These are phyloP conservation scores for Chlamydomonas schloesseri DNA, from an alignment of 139 green algal species.

Conservation along the genomic window DNA sequence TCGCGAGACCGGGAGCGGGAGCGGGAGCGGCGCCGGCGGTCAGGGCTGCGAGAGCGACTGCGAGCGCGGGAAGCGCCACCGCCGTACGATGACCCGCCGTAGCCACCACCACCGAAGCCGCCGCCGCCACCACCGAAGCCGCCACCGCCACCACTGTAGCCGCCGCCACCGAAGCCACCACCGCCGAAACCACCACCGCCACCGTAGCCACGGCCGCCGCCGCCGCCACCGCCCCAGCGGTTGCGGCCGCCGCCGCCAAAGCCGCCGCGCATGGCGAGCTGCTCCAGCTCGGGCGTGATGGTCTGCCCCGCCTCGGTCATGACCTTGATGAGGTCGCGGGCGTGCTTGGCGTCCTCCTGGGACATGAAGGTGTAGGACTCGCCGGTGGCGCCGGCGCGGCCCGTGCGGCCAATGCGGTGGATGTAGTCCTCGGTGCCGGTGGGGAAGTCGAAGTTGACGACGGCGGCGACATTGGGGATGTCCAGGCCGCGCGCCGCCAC, in stretches of 20 bases:
- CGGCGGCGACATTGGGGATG: slow-evolving; percentile 84
- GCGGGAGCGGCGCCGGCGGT: slow-evolving; percentile 20
- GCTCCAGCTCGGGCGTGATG: slow-evolving; percentile 69
- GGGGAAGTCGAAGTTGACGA: slow-evolving; percentile 93
- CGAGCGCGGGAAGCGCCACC: neutral
- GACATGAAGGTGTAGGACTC: slow-evolving; percentile 88
- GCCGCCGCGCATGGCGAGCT: slow-evolving; percentile 58
- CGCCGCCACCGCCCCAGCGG: slow-evolving; percentile 55
- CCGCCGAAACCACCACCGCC: slow-evolving; percentile 37
- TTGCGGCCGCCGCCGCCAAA: slow-evolving; percentile 52
- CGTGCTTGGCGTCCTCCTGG: slow-evolving; percentile 74
- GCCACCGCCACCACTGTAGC: slow-evolving; percentile 40
- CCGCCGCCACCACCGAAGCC: slow-evolving; percentile 44
- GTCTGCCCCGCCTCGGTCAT: slow-evolving; percentile 75
- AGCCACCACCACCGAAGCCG: slow-evolving; percentile 53
- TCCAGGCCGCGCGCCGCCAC: slow-evolving; percentile 97
- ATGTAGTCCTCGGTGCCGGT: slow-evolving; percentile 90
- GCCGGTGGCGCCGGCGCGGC: slow-evolving; percentile 84
- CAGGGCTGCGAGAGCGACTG: slow-evolving; percentile 36
- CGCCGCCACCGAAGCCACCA: slow-evolving; percentile 43
- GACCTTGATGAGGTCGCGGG: slow-evolving; percentile 74
- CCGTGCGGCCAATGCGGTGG: slow-evolving; percentile 92
- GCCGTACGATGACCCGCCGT: slow-evolving; percentile 15
- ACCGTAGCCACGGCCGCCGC: slow-evolving; percentile 41
- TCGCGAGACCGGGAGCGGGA: slow-evolving; percentile 12